These are phyloP conservation scores for Silene coronaria DNA, from an alignment of 179 eudicot species.

Conservation along the genomic window DNA sequence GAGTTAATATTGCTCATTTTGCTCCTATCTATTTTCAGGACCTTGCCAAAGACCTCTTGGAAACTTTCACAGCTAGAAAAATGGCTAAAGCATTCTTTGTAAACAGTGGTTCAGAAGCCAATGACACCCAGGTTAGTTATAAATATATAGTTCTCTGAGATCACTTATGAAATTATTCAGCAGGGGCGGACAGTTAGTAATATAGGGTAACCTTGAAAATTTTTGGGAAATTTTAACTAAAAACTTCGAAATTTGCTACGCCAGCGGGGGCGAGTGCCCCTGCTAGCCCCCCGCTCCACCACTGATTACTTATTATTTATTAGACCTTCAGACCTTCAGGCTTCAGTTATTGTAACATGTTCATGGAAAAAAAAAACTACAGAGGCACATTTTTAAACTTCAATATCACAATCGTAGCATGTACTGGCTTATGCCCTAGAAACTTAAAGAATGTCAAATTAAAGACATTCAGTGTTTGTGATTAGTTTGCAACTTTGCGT, in stretches of 20 bases:
- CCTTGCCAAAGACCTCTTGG: slow-evolving; percentile 71
- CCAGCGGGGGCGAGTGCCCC: too few species aligned
- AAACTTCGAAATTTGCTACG: too few species aligned
- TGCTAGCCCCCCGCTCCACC: too few species aligned
- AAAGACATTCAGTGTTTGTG: neutral
- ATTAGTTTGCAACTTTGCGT: slow-evolving; percentile 11
- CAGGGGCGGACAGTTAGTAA: too few species aligned
- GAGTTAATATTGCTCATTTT: slow-evolving; percentile 5
- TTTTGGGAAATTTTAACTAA: too few species aligned
- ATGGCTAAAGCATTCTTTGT: slow-evolving; percentile 89
- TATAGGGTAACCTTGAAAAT: too few species aligned
- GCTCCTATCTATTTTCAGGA: slow-evolving; percentile 42
- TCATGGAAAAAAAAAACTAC: neutral
- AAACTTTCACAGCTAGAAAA: slow-evolving; percentile 63
- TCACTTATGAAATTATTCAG: neutral
- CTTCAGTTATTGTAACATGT: neutral
- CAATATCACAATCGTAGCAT: neutral
- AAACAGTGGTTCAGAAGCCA: slow-evolving; percentile 97
- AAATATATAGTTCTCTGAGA: neutral
- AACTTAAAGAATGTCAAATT: neutral
- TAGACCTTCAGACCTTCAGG: too few species aligned
- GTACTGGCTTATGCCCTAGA: neutral
- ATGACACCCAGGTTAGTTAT: slow-evolving; percentile 77
- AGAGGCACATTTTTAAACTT: neutral
- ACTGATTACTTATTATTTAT: too few species aligned